A percentile compares a stretch with the other conserved stretches of the same genome.
These are phyloP conservation scores for Botryotinia convoluta DNA, from an alignment of 2,329 filamentous ascomycete species.

Conservation along the genomic window DNA sequence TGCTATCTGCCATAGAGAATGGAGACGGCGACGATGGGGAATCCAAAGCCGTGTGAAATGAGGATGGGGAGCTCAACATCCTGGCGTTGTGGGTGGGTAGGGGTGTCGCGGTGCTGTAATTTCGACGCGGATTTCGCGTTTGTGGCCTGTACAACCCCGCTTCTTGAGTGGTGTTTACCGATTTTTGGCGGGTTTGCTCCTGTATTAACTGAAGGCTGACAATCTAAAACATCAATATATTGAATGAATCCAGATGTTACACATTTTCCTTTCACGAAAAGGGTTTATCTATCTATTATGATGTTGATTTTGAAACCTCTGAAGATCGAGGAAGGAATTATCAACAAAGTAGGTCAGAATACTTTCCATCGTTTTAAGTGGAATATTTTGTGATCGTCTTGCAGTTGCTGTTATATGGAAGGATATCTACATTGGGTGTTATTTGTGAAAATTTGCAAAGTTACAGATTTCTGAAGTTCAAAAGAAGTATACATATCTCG, in stretches of 20 bases:
- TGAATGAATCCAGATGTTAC: background rate
- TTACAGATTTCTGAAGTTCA: background rate
- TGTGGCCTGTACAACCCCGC: background rate
- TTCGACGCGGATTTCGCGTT: conserved; percentile 3
- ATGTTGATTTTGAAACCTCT: background rate
- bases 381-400: background rate
- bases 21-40: background rate
- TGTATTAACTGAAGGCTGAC: background rate
- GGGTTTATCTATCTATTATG: background rate
- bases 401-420: background rate
- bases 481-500: background rate
- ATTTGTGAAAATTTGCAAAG: background rate
- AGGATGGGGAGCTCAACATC: conserved; percentile 12
- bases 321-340: background rate
- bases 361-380: background rate
- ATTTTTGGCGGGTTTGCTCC: background rate
- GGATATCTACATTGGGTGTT: background rate
- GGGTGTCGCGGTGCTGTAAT: background rate
- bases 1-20: conserved; percentile 6
- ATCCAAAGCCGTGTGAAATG: conserved; percentile 10
- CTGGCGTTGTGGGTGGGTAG: background rate
- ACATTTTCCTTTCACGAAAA: background rate
- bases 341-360: background rate
- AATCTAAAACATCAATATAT: background rate
- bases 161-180: background rate